phyloP scores from a whole-genome alignment of 2,329 filamentous ascomycete species.

The Trichophyton benhamiae region DNA sequence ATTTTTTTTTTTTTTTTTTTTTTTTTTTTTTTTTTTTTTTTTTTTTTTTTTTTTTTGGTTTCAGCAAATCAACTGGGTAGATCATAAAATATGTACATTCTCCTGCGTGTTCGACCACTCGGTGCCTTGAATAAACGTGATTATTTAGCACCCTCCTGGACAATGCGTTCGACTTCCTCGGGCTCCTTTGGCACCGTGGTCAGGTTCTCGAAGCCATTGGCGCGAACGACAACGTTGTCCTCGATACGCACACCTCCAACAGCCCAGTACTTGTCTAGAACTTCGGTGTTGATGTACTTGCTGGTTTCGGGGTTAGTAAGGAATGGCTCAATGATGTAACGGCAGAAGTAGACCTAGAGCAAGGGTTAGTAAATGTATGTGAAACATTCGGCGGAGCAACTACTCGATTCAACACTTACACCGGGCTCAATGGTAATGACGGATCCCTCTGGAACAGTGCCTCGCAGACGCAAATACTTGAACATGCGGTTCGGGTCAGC shows the following conservation, averaged over 20 bases:
- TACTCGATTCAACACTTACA: constrained; percentile 36
- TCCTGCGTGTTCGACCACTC: not conserved
- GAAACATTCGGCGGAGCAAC: no score
- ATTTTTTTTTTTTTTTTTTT: not conserved
- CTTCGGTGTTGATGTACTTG: constrained; percentile 61
- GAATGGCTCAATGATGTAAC: constrained; percentile 74
- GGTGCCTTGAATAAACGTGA: not conserved
- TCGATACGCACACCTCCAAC: constrained; percentile 91
- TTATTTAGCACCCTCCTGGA: constrained; percentile 10
- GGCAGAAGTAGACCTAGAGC: constrained; percentile 72
- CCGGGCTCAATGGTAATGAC: constrained; percentile 95
- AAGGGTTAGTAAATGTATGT: not conserved
- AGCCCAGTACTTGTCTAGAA: constrained; percentile 68
- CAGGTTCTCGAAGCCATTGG: constrained; percentile 68
- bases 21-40: not conserved
- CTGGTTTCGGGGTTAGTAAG: constrained; percentile 58
- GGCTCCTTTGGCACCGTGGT: constrained; percentile 64
- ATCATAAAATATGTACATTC: constrained; percentile 1
- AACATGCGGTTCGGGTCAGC: constrained; percentile 74
- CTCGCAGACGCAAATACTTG: constrained; percentile 69
- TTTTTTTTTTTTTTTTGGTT: not conserved
- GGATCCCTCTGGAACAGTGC: constrained; percentile 59
- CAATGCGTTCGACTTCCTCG: constrained; percentile 48
- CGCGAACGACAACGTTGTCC: constrained; percentile 73
- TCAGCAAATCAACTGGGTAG: not conserved